phyloP scores from a whole-genome alignment of 2,329 filamentous ascomycete genomes.

The Eutypa lata region DNA sequence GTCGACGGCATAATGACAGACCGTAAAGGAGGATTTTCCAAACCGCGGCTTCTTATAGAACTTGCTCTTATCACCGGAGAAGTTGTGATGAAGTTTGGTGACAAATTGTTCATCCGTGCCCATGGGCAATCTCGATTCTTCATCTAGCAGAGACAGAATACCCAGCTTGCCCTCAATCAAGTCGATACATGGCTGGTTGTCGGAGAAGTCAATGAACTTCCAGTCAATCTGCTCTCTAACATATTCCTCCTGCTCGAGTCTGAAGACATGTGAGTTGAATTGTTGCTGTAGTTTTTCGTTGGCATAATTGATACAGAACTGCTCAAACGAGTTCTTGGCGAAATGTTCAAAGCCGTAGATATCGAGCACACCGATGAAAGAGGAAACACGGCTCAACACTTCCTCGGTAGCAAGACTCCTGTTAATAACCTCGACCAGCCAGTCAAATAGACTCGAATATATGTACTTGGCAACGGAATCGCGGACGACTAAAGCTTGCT shows the following conservation, averaged over 20 bases:
- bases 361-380: constrained; percentile 97
- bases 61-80: constrained; percentile 82
- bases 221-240: constrained; percentile 95
- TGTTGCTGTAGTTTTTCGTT: constrained; percentile 99
- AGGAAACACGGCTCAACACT: constrained; percentile 75
- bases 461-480: constrained; percentile 99
- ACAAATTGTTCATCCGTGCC: constrained; percentile 97
- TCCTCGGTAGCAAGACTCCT: constrained; percentile 83
- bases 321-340: constrained; percentile 98
- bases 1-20: constrained; percentile 96
- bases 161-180: constrained; percentile 96
- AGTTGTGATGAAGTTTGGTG: constrained; percentile 93
- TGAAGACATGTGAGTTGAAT: constrained; percentile 99
- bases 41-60: constrained; percentile 99
- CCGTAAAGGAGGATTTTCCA: constrained; percentile 94
- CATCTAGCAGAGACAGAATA: constrained; percentile 86
- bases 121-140: constrained; percentile 95
- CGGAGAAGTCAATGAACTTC: constrained; percentile 99
- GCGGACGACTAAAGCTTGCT: constrained; percentile 89
- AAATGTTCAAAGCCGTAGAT: constrained; percentile 99
- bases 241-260: constrained; percentile 98
- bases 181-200: constrained; percentile 98
- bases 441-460: constrained; percentile 97
- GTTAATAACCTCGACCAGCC: constrained; percentile 98
- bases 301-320: constrained; percentile 99